phyloP scores from a whole-genome alignment of 1,284 basidiomycete genomes.

The Pholiota adiposa region DNA sequence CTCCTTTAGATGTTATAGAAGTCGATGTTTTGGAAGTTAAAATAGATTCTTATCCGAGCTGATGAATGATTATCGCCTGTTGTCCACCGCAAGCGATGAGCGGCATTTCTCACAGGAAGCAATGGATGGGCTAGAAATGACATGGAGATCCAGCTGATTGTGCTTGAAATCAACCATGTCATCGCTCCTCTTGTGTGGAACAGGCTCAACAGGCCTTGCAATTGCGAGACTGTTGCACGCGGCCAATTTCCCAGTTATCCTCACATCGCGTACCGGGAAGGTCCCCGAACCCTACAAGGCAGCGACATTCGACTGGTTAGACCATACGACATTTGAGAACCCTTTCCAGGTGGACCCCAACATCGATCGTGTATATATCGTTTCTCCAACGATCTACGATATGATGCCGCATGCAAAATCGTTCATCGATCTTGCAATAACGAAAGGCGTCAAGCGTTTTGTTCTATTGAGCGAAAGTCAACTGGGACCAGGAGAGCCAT shows the following conservation, averaged over 20 bases:
- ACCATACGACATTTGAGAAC: slow-evolving; percentile 20
- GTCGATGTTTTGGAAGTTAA: neutral
- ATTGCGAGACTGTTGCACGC: slow-evolving; percentile 22
- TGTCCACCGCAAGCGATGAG: neutral
- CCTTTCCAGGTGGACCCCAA: slow-evolving; percentile 20
- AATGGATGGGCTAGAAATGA: neutral
- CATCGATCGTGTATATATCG: slow-evolving; percentile 29
- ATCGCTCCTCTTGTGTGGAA: slow-evolving; percentile 28
- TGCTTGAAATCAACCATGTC: slow-evolving; percentile 17
- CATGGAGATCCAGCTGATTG: neutral
- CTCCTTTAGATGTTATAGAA: neutral
- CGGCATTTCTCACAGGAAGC: neutral
- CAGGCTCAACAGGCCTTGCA: slow-evolving; percentile 23
- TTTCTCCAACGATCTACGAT: slow-evolving; percentile 26
- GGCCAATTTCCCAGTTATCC: slow-evolving; percentile 15
- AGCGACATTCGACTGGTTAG: slow-evolving; percentile 27
- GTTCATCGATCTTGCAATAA: slow-evolving; percentile 36
- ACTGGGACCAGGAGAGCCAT: slow-evolving; percentile 23
- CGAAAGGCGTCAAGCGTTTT: slow-evolving; percentile 37
- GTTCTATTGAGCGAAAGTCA: slow-evolving; percentile 33
- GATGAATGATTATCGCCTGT: neutral
- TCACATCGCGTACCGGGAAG: slow-evolving; percentile 24
- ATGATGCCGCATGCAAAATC: slow-evolving; percentile 25
- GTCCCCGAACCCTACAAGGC: slow-evolving; percentile 22
- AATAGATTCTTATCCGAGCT: neutral